A percentile compares a stretch with the other conserved stretches of the same genome.
Evolutionary conservation across 2,329 filamentous ascomycete genomes (phyloP).

Genomic region (Fusarium nelsonii): DNA sequence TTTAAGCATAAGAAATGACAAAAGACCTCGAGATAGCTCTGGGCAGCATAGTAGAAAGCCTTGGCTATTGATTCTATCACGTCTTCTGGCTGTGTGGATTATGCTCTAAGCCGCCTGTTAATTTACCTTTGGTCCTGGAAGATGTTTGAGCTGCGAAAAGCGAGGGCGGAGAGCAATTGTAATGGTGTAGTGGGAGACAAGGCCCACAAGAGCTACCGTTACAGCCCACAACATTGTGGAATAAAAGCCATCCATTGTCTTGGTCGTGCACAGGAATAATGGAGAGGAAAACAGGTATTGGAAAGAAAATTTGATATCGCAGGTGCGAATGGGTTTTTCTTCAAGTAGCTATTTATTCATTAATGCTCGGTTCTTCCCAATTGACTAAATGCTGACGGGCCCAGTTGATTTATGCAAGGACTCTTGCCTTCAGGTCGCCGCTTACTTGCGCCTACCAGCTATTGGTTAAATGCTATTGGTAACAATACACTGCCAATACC

Average conservation of each 20-base stretch:
- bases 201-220: accelerated
- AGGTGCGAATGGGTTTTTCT: no score
- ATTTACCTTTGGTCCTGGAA: constrained; percentile 18
- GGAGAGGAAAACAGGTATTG: no score
- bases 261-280: no score
- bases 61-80: no score
- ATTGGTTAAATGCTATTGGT: neutral
- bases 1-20: no score
- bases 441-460: neutral
- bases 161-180: neutral
- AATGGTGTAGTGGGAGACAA: neutral
- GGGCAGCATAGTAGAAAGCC: no score
- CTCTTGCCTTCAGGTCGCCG: neutral
- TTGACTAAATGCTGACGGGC: neutral
- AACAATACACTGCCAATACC: neutral
- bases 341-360: neutral
- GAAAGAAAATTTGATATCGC: no score
- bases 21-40: no score
- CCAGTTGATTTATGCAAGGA: neutral
- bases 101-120: no score
- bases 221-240: accelerated
- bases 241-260: neutral
- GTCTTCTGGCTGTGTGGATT: no score
- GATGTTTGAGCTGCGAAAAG: neutral
- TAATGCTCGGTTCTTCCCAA: no score